Evolutionary conservation across 2,329 filamentous ascomycete species (phyloP), one percentile per base, ranked within the genome.

Genomic region (Paraconiothyrium brasiliense): DNA sequence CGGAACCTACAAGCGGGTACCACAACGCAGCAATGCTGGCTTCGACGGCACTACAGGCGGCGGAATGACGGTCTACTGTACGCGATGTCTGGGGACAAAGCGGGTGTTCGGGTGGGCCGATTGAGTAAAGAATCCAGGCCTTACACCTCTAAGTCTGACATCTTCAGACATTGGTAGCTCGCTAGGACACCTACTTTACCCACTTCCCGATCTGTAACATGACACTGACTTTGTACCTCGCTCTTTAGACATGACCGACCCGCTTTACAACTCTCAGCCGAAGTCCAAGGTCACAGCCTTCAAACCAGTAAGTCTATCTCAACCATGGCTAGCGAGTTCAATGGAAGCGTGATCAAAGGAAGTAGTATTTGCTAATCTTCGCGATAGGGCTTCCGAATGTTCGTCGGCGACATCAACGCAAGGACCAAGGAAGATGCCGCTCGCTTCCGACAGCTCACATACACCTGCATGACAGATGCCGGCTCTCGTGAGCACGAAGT

Each of bases 391-490:
- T 68, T 68, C 54, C 62, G 66, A 11, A 69, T 69, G 67, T 59
- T 65, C 35, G 55, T 65, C 41, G 67, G 67, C 34, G 60, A 69
- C 50, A n/a, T 61, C 22, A 58, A 64, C 39, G 57, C 59, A 14
- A 63, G 64, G 32, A 80, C 80, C 59, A 78, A 57, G 48, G 22
- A 51, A 7, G 49, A 79, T 24, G 72, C 79, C 14, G 66, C 71
- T 35, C 69, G 73, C 27, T 81, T 78, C 62, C 74, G 78, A 27
- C 79, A 81, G 65, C 74, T 82, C 44, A 82, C 79, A 3, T 82
- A 79, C 65, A 81, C 79, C 3, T 81, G 80, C 62, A 71, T 82
- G 43, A 65, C 80, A 20, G 46, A 64, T 47, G 58, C 58, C 13
- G 61, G 63, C 46, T 58, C 59, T 34, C 58, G 63, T 11, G 61